A percentile compares a stretch with the other conserved stretches of the same genome.
Conservation (phyloP, 2,329 filamentous ascomycete genomes). For the Didymella segeticola region DNA sequence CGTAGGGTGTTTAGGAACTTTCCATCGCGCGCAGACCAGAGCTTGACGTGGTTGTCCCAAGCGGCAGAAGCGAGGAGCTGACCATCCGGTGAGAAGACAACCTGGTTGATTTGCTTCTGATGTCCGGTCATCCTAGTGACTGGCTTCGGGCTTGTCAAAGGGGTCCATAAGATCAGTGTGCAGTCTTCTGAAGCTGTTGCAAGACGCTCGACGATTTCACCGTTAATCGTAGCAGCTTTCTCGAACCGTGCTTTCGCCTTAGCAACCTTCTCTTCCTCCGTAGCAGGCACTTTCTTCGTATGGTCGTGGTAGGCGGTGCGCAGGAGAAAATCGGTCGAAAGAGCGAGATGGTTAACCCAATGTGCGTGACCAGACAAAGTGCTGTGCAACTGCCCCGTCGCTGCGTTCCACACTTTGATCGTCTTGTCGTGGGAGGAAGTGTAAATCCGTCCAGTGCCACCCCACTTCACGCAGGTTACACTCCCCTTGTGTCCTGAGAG, state of each 20-base stretch:
- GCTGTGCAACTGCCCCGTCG: slow-evolving; percentile 78
- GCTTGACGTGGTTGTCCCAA: slow-evolving; percentile 94
- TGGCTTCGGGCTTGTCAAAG: slow-evolving; percentile 76
- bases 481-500: slow-evolving; percentile 87
- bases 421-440: slow-evolving; percentile 83
- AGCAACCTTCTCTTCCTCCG: slow-evolving; percentile 71
- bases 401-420: slow-evolving; percentile 86
- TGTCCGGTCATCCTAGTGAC: slow-evolving; percentile 90
- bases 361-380: slow-evolving; percentile 84
- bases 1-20: slow-evolving; percentile 85
- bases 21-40: slow-evolving; percentile 81
- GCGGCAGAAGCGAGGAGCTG: slow-evolving; percentile 83
- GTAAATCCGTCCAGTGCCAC: slow-evolving; percentile 72
- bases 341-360: slow-evolving; percentile 92
- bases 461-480: slow-evolving; percentile 93
- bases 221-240: slow-evolving; percentile 78
- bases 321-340: slow-evolving; percentile 90
- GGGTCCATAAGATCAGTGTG: slow-evolving; percentile 96
- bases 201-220: slow-evolving; percentile 79
- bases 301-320: slow-evolving; percentile 89
- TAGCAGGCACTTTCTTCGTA: slow-evolving; percentile 69
- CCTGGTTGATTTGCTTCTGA: slow-evolving; percentile 96
- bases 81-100: slow-evolving; percentile 91
- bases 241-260: slow-evolving; percentile 85
- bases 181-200: slow-evolving; percentile 95